Conservation (phyloP, 1,284 basidiomycete species). For the Rhodotorula sp. region DNA sequence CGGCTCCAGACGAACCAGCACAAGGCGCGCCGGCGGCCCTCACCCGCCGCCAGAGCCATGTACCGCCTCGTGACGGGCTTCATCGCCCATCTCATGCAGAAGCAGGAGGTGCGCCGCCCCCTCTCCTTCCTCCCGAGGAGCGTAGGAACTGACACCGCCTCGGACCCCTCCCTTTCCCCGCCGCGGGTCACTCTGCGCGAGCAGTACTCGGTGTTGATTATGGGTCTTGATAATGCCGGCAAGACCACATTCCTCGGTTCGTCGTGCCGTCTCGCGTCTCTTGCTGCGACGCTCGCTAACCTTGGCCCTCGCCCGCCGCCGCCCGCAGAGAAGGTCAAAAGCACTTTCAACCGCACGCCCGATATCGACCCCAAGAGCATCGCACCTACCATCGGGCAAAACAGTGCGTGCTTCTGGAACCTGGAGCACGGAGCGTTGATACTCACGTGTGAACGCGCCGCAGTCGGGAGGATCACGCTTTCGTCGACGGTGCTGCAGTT, state of each 20-base stretch:
- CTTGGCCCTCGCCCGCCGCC: no score
- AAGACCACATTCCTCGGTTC: conserved; percentile 62
- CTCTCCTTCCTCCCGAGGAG: background rate
- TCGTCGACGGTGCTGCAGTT: conserved; percentile 90
- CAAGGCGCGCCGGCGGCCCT: no score
- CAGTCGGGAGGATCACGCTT: conserved; percentile 86
- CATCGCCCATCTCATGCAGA: conserved; percentile 83
- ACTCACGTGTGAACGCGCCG: background rate
- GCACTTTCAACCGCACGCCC: conserved; percentile 78
- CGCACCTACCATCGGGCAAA: conserved; percentile 89
- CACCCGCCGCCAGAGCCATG: conserved; percentile 56
- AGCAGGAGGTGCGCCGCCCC: conserved; percentile 64
- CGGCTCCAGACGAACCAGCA: background rate
- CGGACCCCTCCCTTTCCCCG: background rate
- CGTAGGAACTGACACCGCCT: background rate
- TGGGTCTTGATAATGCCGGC: conserved; percentile 73
- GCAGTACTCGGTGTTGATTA: conserved; percentile 81
- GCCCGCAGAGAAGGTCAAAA: conserved; percentile 77
- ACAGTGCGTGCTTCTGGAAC: conserved; percentile 61
- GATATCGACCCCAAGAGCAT: conserved; percentile 85
- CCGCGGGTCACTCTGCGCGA: no score
- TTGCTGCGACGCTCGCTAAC: fast-evolving
- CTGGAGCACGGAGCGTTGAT: fast-evolving
- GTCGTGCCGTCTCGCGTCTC: background rate
- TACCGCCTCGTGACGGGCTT: conserved; percentile 88